Conservation (phyloP, 140 eudicot genomes). For the Cichorium intybus region DNA sequence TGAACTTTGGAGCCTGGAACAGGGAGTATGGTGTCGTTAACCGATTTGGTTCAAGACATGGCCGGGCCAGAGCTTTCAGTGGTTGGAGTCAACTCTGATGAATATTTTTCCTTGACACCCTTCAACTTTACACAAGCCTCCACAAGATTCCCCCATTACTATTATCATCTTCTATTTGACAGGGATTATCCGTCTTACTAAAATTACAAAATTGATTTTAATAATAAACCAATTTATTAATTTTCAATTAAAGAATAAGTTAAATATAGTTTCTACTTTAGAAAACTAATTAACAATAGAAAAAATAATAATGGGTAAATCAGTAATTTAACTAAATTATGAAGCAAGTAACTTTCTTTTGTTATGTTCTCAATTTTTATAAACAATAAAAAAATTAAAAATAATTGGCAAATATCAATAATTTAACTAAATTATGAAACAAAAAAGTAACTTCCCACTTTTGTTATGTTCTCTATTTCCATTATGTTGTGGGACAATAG, state of each 20-base stretch:
- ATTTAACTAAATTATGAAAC: not conserved
- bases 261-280: too few relatives aligned
- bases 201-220: too few relatives aligned
- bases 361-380: not conserved
- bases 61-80: not conserved
- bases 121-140: not conserved
- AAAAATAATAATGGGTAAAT: not conserved
- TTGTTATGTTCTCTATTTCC: not conserved
- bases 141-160: not conserved
- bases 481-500: not conserved
- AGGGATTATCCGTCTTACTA: too few relatives aligned
- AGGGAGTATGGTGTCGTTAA: conserved; percentile 13
- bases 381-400: too few relatives aligned
- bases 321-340: not conserved
- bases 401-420: not conserved
- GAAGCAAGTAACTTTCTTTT: not conserved
- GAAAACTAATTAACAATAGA: too few relatives aligned
- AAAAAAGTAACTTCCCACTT: not conserved
- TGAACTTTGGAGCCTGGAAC: not conserved
- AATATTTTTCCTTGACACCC: not conserved
- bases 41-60: not conserved
- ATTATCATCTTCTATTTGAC: not conserved
- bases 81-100: not conserved
- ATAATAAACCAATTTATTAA: too few relatives aligned
- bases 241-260: too few relatives aligned